Base-by-base conservation (phyloP, 116 monocot genomes). In the Papilionanthe hybrid region DNA sequence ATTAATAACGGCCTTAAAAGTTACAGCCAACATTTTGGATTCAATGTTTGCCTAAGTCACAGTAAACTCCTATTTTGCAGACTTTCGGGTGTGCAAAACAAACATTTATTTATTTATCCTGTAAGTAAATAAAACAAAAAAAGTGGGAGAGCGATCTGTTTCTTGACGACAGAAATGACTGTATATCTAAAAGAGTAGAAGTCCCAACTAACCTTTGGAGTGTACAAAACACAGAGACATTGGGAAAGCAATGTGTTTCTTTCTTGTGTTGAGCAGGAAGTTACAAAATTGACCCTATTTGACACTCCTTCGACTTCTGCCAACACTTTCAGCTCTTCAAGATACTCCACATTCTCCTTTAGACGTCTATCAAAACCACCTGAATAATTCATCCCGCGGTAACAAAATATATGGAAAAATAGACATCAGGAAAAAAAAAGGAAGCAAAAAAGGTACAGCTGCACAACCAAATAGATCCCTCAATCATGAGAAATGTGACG, bases 291-390 rank as follows among this genome's bases (percentile, higher is more conserved):
- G 82, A 97, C 86, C 73, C 82, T 89, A 83, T 88, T 83, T 48
- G 87, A 84, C 10, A 97, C 78, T 48, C 88, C 92, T 85, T 94
- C 83, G 37, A 3, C 78, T 80, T 88, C 87, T 41, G 88, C 91
- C 55, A 94, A 79, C 55, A 63, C 76, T 83, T 90, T 91, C 53
- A 97, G 91, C 41, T 97, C 97, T 37, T 94, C 88, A 47, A 97
- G 85, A 81, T 97, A 94, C 77, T 94, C 94, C 10, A 92, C 91
- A 89, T 94, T 97, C 85, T 97, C 97, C 75, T 88, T 94, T 6
- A 94, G 90, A 75, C 97, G 92, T 53, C 79, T 85, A 80, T 94
- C 97, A 88, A 82, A 97, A 19, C 97, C 97, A 84, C 97, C 94
- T 97, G 57, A 81, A 82, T 8, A 44, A 43, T 25, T 63, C 25